These are phyloP conservation scores for Phytophthora hibernalis DNA, from an alignment of 352 stramenopile genomes.

Conservation along the genomic window DNA sequence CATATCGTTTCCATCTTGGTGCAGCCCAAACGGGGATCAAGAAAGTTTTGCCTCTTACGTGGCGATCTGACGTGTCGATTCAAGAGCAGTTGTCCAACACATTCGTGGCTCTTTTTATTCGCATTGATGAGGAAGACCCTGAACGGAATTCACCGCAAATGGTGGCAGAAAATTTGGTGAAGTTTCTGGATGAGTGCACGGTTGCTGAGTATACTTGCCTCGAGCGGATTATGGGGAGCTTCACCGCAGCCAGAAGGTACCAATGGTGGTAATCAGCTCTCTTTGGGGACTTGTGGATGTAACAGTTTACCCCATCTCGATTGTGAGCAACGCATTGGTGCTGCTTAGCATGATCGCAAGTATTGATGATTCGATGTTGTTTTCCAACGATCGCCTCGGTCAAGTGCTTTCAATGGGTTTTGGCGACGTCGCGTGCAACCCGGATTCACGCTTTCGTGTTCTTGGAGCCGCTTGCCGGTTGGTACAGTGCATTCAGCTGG, in stretches of 20 bases:
- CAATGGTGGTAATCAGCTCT: slow-evolving; percentile 65
- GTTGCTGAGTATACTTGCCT: slow-evolving; percentile 82
- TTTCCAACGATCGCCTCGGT: slow-evolving; percentile 62
- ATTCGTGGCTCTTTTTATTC: slow-evolving; percentile 74
- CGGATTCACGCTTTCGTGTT: slow-evolving; percentile 58
- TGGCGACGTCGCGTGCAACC: slow-evolving; percentile 54
- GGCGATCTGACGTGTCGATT: slow-evolving; percentile 88
- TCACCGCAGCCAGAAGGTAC: slow-evolving; percentile 64
- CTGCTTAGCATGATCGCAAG: slow-evolving; percentile 77
- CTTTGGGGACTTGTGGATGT: slow-evolving; percentile 79
- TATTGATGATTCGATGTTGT: slow-evolving; percentile 68
- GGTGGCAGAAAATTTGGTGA: slow-evolving; percentile 71
- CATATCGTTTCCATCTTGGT: slow-evolving; percentile 89
- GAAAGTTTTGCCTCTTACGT: slow-evolving; percentile 92
- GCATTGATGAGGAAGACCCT: slow-evolving; percentile 51
- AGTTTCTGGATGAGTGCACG: slow-evolving; percentile 81
- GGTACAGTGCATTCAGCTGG: slow-evolving; percentile 68
- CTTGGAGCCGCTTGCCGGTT: slow-evolving; percentile 69
- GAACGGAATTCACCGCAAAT: slow-evolving; percentile 51
- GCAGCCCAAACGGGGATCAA: slow-evolving; percentile 93
- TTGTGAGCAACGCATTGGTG: slow-evolving; percentile 68
- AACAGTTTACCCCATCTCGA: slow-evolving; percentile 57
- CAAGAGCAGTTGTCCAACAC: slow-evolving; percentile 92
- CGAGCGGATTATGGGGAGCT: slow-evolving; percentile 79
- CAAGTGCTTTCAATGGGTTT: slow-evolving; percentile 71